Evolutionary conservation across 495 filamentous ascomycete species (phyloP), one percentile per base, ranked within the genome.

Genomic region (Aeminium ludgeri): DNA sequence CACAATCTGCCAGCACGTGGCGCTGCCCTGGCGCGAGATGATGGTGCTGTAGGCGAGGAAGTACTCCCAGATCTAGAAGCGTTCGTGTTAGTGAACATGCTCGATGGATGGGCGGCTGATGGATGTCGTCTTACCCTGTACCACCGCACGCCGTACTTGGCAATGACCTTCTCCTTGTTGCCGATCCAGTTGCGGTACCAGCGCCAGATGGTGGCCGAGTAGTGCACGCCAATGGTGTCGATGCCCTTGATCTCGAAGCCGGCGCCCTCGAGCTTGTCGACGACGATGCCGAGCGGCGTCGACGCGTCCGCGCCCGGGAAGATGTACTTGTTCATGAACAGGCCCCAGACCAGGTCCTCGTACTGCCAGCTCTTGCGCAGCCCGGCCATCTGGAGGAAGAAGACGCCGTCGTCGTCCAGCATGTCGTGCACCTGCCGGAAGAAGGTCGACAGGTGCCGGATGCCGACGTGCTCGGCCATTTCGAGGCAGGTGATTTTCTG

Each of bases 121-220:
- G 10, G n/a, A n/a, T 15, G 29, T 20, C 11, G 50, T 72, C 81
- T 68, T 71, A 92, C 85, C 61, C 86, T 76, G 71, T 85, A 97
- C 89, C 89, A 97, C 50, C 82, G 67, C 48, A 80, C 79, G 49
- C 89, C 89, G 58, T 96, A 97, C 70, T 95, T 96, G 44, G 82
- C 85, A 58, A 79, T 71, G 25, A 96, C 80, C 69, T 94, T 95
- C 46, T 94, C 86, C 44, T 73, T 70, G 71, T 96, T 97, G 59
- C 70, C 89, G 59, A 96, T 69, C 89, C 89, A 97, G 70, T 97
- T 97, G 50, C 89, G 70, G 67, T 97, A 97, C 89, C 89, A 97
- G 55, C 83, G 75, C 89, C 89, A 97, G 33, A 97, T 65, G 27
- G 89, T 97, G 38, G 86, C 85, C 28, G 84, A 92, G 63, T 97